These are phyloP conservation scores for Tremella yokohamensis DNA, from an alignment of 768 basidiomycete species.

Conservation along the genomic window DNA sequence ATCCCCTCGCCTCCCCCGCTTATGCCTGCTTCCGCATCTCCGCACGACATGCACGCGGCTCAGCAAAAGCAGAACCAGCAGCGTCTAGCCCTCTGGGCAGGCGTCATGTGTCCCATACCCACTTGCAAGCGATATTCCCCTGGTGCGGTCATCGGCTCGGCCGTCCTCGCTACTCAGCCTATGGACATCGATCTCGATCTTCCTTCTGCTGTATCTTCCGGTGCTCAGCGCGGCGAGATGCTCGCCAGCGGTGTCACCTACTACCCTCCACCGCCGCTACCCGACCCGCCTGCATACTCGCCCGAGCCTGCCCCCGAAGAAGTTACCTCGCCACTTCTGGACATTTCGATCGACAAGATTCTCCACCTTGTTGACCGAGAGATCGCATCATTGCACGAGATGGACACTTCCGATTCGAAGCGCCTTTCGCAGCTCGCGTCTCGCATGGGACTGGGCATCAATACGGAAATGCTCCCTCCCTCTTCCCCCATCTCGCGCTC, in stretches of 20 bases:
- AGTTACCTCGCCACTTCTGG: slow-evolving; percentile 28
- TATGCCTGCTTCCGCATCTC: slow-evolving; percentile 53
- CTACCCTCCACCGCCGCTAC: slow-evolving; percentile 32
- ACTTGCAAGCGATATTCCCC: slow-evolving; percentile 42
- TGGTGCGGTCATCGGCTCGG: slow-evolving; percentile 6
- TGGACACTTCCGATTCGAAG: slow-evolving; percentile 40
- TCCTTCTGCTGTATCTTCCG: slow-evolving; percentile 5
- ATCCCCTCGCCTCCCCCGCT: slow-evolving; percentile 35
- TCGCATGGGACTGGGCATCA: background rate
- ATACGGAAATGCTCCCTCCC: slow-evolving; percentile 22
- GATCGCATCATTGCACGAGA: slow-evolving; percentile 5
- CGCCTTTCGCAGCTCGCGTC: slow-evolving; percentile 14
- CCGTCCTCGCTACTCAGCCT: slow-evolving; percentile 7
- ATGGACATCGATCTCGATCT: background rate
- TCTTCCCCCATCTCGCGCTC: slow-evolving; percentile 18
- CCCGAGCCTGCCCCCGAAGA: slow-evolving; percentile 15
- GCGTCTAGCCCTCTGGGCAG: slow-evolving; percentile 39
- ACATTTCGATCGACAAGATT: slow-evolving; percentile 44
- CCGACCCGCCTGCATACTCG: slow-evolving; percentile 27
- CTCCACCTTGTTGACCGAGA: slow-evolving; percentile 38
- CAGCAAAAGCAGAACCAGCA: slow-evolving; percentile 37
- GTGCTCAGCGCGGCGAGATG: slow-evolving; percentile 6
- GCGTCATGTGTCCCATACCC: slow-evolving; percentile 47
- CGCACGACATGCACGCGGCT: slow-evolving; percentile 55
- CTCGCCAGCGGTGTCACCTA: slow-evolving; percentile 34